Evolutionary conservation across 1,284 basidiomycete genomes (phyloP), one percentile per base, ranked within the genome.

Genomic region (Cronartium quercuum): DNA sequence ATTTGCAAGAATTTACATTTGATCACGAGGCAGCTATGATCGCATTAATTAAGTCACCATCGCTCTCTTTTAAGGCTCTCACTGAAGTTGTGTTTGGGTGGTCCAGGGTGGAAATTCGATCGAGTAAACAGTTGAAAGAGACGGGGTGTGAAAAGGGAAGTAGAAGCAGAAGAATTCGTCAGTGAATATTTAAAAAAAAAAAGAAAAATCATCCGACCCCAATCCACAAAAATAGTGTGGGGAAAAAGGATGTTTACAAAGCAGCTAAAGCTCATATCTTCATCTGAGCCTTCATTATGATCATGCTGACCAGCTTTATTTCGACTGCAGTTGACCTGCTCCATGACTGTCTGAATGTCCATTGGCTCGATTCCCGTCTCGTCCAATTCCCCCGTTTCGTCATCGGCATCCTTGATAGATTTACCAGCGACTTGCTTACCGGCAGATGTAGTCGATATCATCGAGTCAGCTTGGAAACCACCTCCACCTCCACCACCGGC

Each of bases 301-400:
- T 29, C 29, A 29, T 7, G 60, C 70, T 74, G 38, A 74, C 70
- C 63, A 38, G 70, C 70, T 60, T 55, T 38, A 34, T 65, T 66
- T 57, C 70, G 44, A 66, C 35, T 41, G 34, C 63, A 74, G 35
- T 74, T 74, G 9, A 60, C 64, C 18, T 74, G 70, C 1, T 44
- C 55, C 70, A 74, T 74, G 9, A 74, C 70, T n/a, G 70, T 74
- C 47, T 55, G 38, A 41, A 74, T 74, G 40, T 74, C 63, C 12
- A 44, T 62, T 12, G 62, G n/a, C 13, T 74, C 70, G 6, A 74
- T 42, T n/a, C 70, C 70, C 2, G 51, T 44, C 34, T 47, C 63
- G 24, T 74, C 64, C 55, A 55, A 38, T 3, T 62, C 51, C 9
- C 58, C 64, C 37, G 29, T 18, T 38, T 66, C 70, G 58, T 66